phyloP scores from a whole-genome alignment of 257 asterid species.

The Przewalskia tangutica region DNA sequence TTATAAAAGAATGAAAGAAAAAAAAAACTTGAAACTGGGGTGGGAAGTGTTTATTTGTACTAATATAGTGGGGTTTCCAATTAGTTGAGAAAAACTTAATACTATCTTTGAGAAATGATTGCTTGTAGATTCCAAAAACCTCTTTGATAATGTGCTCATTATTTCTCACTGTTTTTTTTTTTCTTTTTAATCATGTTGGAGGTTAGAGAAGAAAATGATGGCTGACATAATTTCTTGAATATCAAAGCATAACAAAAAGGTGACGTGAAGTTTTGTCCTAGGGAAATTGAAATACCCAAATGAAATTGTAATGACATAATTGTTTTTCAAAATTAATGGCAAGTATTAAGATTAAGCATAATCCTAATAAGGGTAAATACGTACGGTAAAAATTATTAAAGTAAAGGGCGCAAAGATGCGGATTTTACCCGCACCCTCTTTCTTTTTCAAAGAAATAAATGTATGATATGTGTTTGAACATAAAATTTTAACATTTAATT shows the following conservation, averaged over 20 bases:
- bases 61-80: conserved; percentile 23
- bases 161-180: not conserved
- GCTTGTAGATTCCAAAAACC: conserved; percentile 27
- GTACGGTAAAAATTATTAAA: not conserved
- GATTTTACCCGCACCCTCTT: too few species aligned
- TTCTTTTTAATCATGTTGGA: conserved; percentile 21
- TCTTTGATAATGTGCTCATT: not conserved
- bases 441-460: too few species aligned
- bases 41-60: conserved; percentile 31
- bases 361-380: not conserved
- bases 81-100: conserved; percentile 15
- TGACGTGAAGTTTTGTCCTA: conserved; percentile 31
- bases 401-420: too few species aligned
- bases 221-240: conserved; percentile 23
- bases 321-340: conserved; percentile 6
- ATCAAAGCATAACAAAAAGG: conserved; percentile 12
- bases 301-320: conserved; percentile 13
- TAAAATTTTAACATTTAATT: too few species aligned
- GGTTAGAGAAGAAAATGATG: conserved; percentile 41
- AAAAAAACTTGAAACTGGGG: conserved; percentile 16
- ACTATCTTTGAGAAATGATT: conserved; percentile 29
- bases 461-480: too few species aligned
- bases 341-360: not conserved
- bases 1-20: not conserved
- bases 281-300: not conserved